Evolutionary conservation across 192 early-diverging fungal genomes (phyloP).

Genomic region (Umbelopsis isabellina): DNA sequence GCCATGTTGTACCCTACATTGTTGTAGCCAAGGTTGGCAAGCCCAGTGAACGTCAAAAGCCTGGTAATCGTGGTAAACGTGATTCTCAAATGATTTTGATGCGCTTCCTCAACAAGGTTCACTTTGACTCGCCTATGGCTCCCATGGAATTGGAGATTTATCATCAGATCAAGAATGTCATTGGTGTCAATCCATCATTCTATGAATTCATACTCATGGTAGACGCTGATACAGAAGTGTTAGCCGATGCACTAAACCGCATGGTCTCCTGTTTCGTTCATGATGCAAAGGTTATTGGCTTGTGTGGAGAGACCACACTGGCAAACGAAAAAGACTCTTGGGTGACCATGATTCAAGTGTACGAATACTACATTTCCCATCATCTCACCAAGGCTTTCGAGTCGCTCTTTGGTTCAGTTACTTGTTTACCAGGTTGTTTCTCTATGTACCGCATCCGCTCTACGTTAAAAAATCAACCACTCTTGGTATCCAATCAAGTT

Average conservation of each 20-base stretch:
- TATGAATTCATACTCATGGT: conserved; percentile 99
- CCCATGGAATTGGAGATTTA: conserved; percentile 97
- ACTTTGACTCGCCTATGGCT: conserved; percentile 92
- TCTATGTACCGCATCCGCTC: conserved; percentile 97
- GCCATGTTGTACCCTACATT: conserved; percentile 90
- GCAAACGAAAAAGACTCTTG: conserved; percentile 92
- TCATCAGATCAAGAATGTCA: conserved; percentile 99
- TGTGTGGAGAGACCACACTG: conserved; percentile 95
- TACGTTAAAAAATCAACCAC: conserved; percentile 84
- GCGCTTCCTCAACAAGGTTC: conserved; percentile 96
- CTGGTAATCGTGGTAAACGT: conserved; percentile 98
- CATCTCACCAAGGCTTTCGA: conserved; percentile 97
- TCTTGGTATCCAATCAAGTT: conserved; percentile 86
- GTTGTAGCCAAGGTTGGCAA: conserved; percentile 95
- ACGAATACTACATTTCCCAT: conserved; percentile 98
- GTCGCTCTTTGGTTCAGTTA: conserved; percentile 95
- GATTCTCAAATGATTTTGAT: conserved; percentile 99
- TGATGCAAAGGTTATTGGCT: conserved; percentile 90
- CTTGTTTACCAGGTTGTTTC: conserved; percentile 99
- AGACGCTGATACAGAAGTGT: conserved; percentile 95
- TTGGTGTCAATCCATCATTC: conserved; percentile 94
- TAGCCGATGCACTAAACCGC: conserved; percentile 88
- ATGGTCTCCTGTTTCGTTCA: conserved; percentile 90
- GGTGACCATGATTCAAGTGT: conserved; percentile 99
- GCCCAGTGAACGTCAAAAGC: conserved; percentile 79